Base-by-base conservation (phyloP, 1,139 yeast species). In the Arxiozyma telluris region DNA sequence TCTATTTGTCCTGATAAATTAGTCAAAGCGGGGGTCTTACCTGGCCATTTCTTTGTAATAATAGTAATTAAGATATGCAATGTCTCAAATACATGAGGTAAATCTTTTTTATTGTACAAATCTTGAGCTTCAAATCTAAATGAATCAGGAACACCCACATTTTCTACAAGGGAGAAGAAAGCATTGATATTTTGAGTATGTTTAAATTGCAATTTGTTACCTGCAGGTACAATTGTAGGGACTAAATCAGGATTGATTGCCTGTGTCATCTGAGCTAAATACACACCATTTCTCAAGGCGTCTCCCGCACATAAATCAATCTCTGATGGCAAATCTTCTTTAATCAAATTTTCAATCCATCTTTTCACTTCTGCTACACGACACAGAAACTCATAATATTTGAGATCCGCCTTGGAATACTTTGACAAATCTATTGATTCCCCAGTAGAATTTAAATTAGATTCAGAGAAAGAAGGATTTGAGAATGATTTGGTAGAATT, bases 11-110 rank as follows among this genome's bases (percentile, higher is more conserved):
- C 93, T 9, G 84, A 86, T 54, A 86, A 71, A 57, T 81, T 80
- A 42, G 78, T 79, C 61, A 93, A 79, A 11, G 76, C 72, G 0
- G 94, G 91, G 22, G 84, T 83, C 23, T 60, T 61, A 4, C 61
- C 54, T 34, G 64, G 61, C 75, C 70, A 55, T 75, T 67, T 73
- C 71, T 74, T 74, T 73, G 64, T 69, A 81, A 80, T 61, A 84
- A 76, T 72, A 82, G 83, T 69, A 48, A 93, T 84, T 62, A 93
- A 74, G 1, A 97, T 96, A 71, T 93, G 97, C 46, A 93, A 74
- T 63, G 98, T 90, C 68, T 90, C 91, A 70, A 94, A 87, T 23
- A 94, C 98, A 65, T 89, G 91, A 22, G 98, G 98, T 23, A 91
- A 80, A 64, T 93, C 88, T 64, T 90, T 91, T 63, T 87, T 87